Evolutionary conservation across 2,329 filamentous ascomycete species (phyloP).

Genomic region (Aureobasidium sp.): DNA sequence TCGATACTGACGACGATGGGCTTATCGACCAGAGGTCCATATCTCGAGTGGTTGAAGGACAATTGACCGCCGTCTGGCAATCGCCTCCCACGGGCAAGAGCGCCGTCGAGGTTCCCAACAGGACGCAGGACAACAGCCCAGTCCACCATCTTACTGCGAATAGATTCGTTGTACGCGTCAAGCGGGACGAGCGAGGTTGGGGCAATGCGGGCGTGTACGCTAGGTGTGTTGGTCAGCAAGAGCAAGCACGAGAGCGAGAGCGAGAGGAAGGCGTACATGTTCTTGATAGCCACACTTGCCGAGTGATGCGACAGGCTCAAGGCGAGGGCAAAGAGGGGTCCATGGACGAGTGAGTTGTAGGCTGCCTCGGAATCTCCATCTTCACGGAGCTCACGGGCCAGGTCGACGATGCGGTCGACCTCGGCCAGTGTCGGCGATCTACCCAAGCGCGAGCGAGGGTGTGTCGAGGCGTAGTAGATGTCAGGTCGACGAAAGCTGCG

Average conservation of each 20-base stretch:
- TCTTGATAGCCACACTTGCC: not conserved
- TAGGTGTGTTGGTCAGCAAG: not conserved
- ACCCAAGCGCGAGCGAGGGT: not conserved
- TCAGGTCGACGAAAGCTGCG: too few species aligned
- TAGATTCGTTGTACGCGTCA: not conserved
- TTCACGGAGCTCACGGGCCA: not conserved
- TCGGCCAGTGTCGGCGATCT: not conserved
- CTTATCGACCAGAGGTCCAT: not conserved
- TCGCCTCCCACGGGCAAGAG: not conserved
- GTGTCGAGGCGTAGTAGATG: not conserved
- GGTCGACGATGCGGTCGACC: conserved; percentile 1
- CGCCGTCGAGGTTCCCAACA: not conserved
- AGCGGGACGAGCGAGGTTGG: not conserved
- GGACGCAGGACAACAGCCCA: not conserved
- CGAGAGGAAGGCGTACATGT: not conserved
- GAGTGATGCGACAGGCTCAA: not conserved
- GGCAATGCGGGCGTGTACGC: not conserved
- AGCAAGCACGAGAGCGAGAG: not conserved
- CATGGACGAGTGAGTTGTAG: conserved; percentile 3
- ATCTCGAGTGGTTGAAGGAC: not conserved
- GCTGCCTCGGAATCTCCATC: conserved; percentile 6
- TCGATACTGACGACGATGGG: conserved; percentile 6
- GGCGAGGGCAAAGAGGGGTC: not conserved
- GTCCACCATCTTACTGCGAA: not conserved
- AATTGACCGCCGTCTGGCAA: not conserved